phyloP scores from a whole-genome alignment of 768 basidiomycete genomes.

The Porpolomopsis calyptriformis region DNA sequence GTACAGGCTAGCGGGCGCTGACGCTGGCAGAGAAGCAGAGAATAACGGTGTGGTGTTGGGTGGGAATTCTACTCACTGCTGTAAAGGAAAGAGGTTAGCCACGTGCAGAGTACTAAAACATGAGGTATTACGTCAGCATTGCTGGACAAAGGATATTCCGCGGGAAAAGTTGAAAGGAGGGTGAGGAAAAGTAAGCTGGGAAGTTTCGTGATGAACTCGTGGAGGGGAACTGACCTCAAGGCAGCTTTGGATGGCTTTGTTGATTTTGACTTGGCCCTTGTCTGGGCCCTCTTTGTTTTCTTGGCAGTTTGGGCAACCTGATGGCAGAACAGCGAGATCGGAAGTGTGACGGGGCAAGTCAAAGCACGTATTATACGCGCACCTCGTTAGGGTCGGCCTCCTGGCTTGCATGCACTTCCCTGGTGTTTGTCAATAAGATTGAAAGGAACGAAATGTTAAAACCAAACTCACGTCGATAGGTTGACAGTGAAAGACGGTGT shows the following conservation, averaged over 20 bases:
- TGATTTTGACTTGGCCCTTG: slow-evolving; percentile 6
- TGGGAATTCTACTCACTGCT: slow-evolving; percentile 16
- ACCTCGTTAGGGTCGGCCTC: background rate
- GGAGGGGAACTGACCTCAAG: background rate
- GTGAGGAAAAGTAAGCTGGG: background rate
- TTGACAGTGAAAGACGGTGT: too few relatives aligned
- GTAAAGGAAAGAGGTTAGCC: slow-evolving; percentile 16
- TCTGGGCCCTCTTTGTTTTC: slow-evolving; percentile 26
- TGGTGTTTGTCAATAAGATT: too few relatives aligned
- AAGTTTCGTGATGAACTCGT: background rate
- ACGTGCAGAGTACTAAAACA: slow-evolving; percentile 10
- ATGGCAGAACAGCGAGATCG: background rate
- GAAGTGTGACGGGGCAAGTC: background rate
- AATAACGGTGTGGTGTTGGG: slow-evolving; percentile 1
- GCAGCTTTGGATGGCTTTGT: background rate
- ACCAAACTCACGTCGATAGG: slow-evolving; percentile 9
- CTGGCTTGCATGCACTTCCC: too few relatives aligned
- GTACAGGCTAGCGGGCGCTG: background rate
- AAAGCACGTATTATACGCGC: background rate
- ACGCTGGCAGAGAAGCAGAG: background rate
- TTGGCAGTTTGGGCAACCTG: slow-evolving; percentile 26
- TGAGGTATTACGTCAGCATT: slow-evolving; percentile 22
- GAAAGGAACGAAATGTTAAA: too few relatives aligned
- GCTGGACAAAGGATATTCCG: background rate
- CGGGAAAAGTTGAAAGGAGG: slow-evolving; percentile 6